Percentiles rank a stretch among this genome's conserved stretches.
These are phyloP conservation scores for Daldinia concentrica DNA, from an alignment of 495 filamentous ascomycete genomes.

Conservation along the genomic window DNA sequence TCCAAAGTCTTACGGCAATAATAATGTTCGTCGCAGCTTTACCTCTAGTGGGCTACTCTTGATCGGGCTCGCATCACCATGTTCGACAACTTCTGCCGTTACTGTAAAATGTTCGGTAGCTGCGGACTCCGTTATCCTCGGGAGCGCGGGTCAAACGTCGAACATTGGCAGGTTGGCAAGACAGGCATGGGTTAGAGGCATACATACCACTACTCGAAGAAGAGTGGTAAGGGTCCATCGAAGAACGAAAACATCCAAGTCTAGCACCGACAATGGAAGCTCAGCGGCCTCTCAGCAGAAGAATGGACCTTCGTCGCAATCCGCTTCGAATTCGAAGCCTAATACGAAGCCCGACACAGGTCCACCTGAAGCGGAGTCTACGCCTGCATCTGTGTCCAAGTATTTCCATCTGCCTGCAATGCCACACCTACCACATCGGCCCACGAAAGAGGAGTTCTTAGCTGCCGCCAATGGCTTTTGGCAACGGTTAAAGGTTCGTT, in stretches of 20 bases:
- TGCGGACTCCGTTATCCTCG: conserved; percentile 51
- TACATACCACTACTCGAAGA: conserved; percentile 43
- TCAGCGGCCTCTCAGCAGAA: conserved; percentile 31
- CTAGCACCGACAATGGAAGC: conserved; percentile 21
- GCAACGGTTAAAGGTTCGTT: conserved; percentile 87
- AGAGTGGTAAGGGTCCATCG: conserved; percentile 38
- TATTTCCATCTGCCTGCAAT: conserved; percentile 71
- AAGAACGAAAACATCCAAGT: conserved; percentile 54
- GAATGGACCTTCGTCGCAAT: conserved; percentile 14
- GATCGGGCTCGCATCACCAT: conserved; percentile 49
- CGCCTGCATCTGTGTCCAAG: conserved; percentile 56
- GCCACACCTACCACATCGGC: conserved; percentile 78
- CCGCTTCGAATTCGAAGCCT: conserved; percentile 13
- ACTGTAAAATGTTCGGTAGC: conserved; percentile 53
- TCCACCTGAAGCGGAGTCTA: conserved; percentile 45
- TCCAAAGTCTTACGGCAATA: conserved; percentile 31
- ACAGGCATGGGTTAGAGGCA: conserved; percentile 47
- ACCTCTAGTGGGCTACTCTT: conserved; percentile 56
- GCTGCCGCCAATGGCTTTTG: conserved; percentile 92
- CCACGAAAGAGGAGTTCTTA: conserved; percentile 92
- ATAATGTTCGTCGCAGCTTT: conserved; percentile 53
- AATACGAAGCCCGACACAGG: conserved; percentile 25
- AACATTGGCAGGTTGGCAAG: conserved; percentile 52
- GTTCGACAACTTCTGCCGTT: conserved; percentile 52
- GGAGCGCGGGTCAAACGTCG: conserved; percentile 45